These are phyloP conservation scores for Halophytophthora polymorphica DNA, from an alignment of 352 stramenopile genomes.

Conservation along the genomic window DNA sequence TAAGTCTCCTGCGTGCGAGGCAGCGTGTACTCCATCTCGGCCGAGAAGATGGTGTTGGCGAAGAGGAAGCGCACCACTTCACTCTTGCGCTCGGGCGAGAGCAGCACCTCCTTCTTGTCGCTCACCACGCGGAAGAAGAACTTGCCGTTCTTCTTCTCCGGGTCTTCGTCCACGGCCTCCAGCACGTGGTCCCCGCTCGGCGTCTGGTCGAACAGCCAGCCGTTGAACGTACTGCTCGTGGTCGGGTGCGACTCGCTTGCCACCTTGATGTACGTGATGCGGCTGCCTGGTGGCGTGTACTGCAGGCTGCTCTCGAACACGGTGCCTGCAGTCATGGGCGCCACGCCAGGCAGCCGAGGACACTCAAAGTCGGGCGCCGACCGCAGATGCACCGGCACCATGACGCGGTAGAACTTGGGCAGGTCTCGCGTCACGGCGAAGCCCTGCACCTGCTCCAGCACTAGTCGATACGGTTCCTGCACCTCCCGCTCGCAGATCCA, in stretches of 20 bases:
- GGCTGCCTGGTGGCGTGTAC: constrained; percentile 72
- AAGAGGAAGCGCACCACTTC: constrained; percentile 67
- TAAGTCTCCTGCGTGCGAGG: constrained; percentile 71
- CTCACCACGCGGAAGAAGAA: constrained; percentile 78
- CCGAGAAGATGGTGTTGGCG: constrained; percentile 63
- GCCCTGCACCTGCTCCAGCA: constrained; percentile 70
- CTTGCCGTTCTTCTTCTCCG: constrained; percentile 76
- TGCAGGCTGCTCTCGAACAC: constrained; percentile 79
- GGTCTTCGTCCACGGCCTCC: constrained; percentile 66
- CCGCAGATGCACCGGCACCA: constrained; percentile 62
- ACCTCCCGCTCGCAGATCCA: constrained; percentile 74
- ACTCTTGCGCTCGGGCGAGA: constrained; percentile 67
- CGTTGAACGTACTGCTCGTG: constrained; percentile 37
- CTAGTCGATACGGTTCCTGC: constrained; percentile 38
- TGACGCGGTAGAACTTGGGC: constrained; percentile 74
- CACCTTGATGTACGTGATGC: constrained; percentile 82
- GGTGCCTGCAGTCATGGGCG: constrained; percentile 57
- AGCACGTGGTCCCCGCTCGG: constrained; percentile 63
- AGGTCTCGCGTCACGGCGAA: constrained; percentile 64
- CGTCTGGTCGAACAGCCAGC: constrained; percentile 70
- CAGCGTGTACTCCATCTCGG: constrained; percentile 81
- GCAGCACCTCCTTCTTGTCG: constrained; percentile 68
- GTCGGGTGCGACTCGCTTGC: constrained; percentile 41
- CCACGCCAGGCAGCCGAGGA: constrained; percentile 59
- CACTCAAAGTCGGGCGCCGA: constrained; percentile 79